Evolutionary conservation across 2,329 filamentous ascomycete species (phyloP).

Genomic region (Grosmannia huntii): DNA sequence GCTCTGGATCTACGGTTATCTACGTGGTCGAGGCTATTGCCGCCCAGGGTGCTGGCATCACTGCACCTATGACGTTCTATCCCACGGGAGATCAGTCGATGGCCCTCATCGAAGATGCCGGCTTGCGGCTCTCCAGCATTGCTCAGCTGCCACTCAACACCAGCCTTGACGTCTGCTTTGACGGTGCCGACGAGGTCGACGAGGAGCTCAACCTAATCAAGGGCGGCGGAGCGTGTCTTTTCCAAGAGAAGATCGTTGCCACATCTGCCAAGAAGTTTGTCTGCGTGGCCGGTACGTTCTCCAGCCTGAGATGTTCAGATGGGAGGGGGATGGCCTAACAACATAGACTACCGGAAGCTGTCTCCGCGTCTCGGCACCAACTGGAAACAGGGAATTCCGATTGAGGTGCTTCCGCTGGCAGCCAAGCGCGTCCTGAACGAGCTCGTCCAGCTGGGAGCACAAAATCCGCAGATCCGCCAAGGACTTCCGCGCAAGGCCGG

Average conservation of each 20-base stretch:
- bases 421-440: conserved; percentile 63
- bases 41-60: conserved; percentile 40
- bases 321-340: neutral
- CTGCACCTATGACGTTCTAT: conserved; percentile 63
- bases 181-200: conserved; percentile 95
- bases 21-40: conserved; percentile 77
- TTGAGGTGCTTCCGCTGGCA: conserved; percentile 83
- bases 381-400: conserved; percentile 77
- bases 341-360: conserved; percentile 71
- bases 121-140: conserved; percentile 64
- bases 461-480: conserved; percentile 56
- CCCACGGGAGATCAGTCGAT: conserved; percentile 88
- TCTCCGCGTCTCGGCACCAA: conserved; percentile 58
- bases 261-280: conserved; percentile 74
- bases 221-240: conserved; percentile 91
- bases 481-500: conserved; percentile 63
- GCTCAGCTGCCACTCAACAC: conserved; percentile 49
- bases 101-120: conserved; percentile 69
- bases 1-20: conserved; percentile 69
- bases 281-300: conserved; percentile 34
- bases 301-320: neutral
- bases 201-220: conserved; percentile 94
- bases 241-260: conserved; percentile 95
- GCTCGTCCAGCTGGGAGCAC: conserved; percentile 60
- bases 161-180: conserved; percentile 80